Base-by-base conservation (phyloP, 129 eudicot species). In the Escallonia herrerae region DNA sequence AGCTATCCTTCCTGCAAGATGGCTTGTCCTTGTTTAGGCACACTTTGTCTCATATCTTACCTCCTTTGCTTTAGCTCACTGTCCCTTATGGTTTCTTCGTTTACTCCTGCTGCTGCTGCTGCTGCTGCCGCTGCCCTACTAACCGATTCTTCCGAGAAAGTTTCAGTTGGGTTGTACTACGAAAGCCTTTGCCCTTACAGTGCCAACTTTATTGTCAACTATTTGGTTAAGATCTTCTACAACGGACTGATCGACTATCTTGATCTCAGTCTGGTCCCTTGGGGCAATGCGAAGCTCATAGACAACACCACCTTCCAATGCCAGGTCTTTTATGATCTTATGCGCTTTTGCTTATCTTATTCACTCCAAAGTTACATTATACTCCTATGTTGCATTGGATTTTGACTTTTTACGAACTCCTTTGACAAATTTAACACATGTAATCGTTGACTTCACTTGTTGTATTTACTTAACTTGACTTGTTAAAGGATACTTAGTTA, bases 111-210 rank as follows among this genome's bases (percentile, higher is more conserved):
- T 69, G 1, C 9, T 45, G 49, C 49, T n/a, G n/a, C n/a, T n/a
- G n/a, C 46, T 15, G 8, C 44, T 69, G 1, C 9, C 2, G 49
- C 49, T 45, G 49, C 49, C 49, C 9, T 45, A 8, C 2, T 8
- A 45, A 5, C 49, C 6, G 49, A 45, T 45, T 64, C 73, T 40
- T 53, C 67, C 62, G 7, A 69, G 40, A 59, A 68, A 62, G 82
- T 77, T 38, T 57, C 72, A 2, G 33, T 76, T 42, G 76, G 48
- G 5, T 60, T 81, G 60, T 73, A 81, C 58, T 81, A 81, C 8
- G 82, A 81, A 55, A 63, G 66, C 62, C 80, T 81, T 43, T 76
- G 79, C 73, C 86, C 76, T 47, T 59, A 63, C 65, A 67, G 76
- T 64, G 75, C 76, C 47, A 54, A 50, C 2, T 76, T 76, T 72